Conservation (phyloP, 331 rosid genomes). For the Malus hybrid region DNA sequence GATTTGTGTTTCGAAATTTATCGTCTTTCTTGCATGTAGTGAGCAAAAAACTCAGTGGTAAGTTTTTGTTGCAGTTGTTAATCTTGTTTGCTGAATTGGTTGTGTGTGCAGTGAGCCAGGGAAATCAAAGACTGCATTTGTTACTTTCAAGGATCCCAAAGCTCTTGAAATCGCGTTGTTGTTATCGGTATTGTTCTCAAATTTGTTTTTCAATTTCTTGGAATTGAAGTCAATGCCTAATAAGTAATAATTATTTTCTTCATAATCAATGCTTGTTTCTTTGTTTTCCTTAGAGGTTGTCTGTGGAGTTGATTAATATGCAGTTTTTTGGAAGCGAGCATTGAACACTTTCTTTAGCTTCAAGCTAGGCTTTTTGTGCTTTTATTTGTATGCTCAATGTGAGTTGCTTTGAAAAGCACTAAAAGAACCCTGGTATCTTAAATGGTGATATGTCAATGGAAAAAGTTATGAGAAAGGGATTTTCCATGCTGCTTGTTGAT, state of each 20-base stretch:
- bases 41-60: neutral
- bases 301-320: neutral
- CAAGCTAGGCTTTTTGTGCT: neutral
- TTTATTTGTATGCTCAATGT: neutral
- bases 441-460: neutral
- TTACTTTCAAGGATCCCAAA: constrained; percentile 86
- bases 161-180: constrained; percentile 88
- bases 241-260: neutral
- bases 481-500: neutral
- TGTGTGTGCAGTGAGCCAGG: constrained; percentile 58
- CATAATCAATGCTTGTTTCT: neutral
- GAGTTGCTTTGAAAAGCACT: neutral
- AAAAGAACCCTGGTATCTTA: neutral
- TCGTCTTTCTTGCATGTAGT: neutral
- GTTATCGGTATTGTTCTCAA: constrained; percentile 57
- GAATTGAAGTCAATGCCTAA: neutral
- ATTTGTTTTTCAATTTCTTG: constrained; percentile 11
- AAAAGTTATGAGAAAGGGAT: neutral
- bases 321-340: neutral
- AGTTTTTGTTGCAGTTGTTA: neutral
- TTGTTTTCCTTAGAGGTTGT: neutral
- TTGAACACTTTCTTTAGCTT: neutral
- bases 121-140: constrained; percentile 74
- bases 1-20: neutral
- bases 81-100: neutral